Evolutionary conservation across 192 early-diverging fungal genomes (phyloP).

Genomic region (Gryganskiella cystojenkinii): DNA sequence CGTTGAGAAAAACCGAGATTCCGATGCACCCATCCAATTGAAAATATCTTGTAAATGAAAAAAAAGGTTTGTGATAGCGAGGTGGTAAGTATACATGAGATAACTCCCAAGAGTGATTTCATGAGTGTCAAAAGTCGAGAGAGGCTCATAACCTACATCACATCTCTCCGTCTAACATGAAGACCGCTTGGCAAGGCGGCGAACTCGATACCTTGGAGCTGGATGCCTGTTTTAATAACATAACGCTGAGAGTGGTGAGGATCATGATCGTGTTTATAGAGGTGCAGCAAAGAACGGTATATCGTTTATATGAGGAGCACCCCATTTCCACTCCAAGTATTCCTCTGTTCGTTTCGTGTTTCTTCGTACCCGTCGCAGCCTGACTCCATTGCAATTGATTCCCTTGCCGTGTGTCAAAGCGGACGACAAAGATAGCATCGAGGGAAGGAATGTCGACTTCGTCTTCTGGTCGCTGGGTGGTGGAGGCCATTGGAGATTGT

Average conservation of each 20-base stretch:
- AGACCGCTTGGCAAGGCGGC: conserved; percentile 68
- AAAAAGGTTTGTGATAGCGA: conserved; percentile 2
- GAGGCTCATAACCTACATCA: conserved; percentile 53
- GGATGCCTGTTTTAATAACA: conserved; percentile 45
- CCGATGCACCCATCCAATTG: conserved; percentile 52
- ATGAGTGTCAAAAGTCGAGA: neutral
- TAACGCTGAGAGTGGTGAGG: neutral
- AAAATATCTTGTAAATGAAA: conserved; percentile 56
- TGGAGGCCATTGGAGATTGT: neutral
- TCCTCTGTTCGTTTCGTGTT: neutral
- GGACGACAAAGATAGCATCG: conserved; percentile 62
- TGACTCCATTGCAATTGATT: conserved; percentile 68
- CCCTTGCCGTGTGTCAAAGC: conserved; percentile 62
- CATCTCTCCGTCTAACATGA: conserved; percentile 58
- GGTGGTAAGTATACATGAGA: no score
- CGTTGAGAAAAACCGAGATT: conserved; percentile 58
- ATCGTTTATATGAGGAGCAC: neutral
- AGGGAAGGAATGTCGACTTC: conserved; percentile 44
- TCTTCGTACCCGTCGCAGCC: conserved; percentile 32
- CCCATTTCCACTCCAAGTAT: neutral
- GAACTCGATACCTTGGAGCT: conserved; percentile 61
- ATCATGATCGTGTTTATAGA: no score
- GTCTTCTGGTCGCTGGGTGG: neutral
- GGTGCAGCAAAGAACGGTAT: no score
- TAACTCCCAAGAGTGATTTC: conserved; percentile 5